Evolutionary conservation across 148 eudicot genomes (phyloP).

Genomic region (Talinum fruticosum): DNA sequence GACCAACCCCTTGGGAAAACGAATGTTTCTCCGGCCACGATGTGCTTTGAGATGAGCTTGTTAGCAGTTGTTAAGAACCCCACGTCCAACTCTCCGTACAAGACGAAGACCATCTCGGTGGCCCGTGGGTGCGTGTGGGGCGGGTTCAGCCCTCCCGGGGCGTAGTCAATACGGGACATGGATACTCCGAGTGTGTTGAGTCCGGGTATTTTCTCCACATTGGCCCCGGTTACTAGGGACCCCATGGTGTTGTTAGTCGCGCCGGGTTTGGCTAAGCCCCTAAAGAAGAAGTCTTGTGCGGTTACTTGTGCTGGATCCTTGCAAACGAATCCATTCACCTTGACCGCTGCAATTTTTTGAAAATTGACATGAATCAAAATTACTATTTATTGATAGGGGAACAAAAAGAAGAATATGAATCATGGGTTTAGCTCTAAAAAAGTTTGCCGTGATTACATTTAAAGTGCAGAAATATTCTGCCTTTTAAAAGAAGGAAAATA

Average conservation of each 20-base stretch:
- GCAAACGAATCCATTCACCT: conserved; percentile 23
- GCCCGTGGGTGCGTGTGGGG: conserved; percentile 27
- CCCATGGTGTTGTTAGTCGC: conserved; percentile 12
- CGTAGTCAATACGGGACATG: conserved; percentile 23
- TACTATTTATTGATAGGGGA: not conserved
- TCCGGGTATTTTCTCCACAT: conserved; percentile 22
- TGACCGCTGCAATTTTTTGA: conserved; percentile 8
- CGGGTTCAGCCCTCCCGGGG: conserved; percentile 22
- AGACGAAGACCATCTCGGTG: conserved; percentile 29
- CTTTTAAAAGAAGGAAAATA: too few relatives aligned
- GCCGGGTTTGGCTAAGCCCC: conserved; percentile 17
- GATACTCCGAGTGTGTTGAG: conserved; percentile 24
- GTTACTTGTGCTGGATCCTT: conserved; percentile 3
- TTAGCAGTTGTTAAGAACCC: conserved; percentile 34
- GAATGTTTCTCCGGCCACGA: conserved; percentile 31
- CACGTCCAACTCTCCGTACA: conserved; percentile 23
- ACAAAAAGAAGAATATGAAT: not conserved
- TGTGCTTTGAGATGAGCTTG: conserved; percentile 23
- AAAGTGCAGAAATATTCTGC: too few relatives aligned
- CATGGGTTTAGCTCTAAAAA: not conserved
- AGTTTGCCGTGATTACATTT: not conserved
- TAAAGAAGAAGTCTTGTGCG: conserved; percentile 23
- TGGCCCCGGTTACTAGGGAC: conserved; percentile 23
- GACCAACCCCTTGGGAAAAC: conserved; percentile 28
- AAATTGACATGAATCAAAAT: not conserved